These are phyloP conservation scores for Chlorella sp. DNA, from an alignment of 139 green algal genomes.

Conservation along the genomic window DNA sequence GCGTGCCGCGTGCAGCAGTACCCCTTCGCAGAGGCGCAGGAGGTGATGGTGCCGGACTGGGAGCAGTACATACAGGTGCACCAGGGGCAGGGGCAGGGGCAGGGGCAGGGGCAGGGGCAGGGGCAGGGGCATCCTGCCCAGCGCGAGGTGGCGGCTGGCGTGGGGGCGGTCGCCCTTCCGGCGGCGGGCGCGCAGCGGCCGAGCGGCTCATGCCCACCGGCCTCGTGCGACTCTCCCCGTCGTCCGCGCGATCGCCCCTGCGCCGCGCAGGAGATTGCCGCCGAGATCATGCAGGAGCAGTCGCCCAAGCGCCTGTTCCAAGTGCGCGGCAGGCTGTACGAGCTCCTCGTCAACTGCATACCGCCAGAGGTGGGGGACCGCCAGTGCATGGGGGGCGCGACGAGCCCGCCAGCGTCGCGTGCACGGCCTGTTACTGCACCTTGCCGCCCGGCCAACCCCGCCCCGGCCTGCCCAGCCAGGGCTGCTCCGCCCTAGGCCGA, in stretches of 20 bases:
- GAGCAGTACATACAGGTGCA: constrained; percentile 88
- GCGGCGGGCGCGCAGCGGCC: no score
- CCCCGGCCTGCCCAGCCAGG: no score
- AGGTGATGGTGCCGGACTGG: constrained; percentile 83
- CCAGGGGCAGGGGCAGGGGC: not conserved
- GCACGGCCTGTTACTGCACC: no score
- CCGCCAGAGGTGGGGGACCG: constrained; percentile 75
- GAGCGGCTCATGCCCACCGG: no score
- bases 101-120: not conserved
- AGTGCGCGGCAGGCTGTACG: constrained; percentile 93
- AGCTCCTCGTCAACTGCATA: constrained; percentile 97
- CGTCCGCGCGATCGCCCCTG: no score
- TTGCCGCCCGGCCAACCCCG: no score
- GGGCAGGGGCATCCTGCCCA: no score
- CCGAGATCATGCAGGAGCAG: constrained; percentile 91
- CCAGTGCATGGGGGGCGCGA: not conserved
- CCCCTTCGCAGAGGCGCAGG: constrained; percentile 65
- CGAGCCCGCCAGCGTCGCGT: no score
- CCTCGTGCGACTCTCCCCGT: no score
- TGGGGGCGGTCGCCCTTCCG: no score
- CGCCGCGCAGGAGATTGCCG: constrained; percentile 76
- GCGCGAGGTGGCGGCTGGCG: no score
- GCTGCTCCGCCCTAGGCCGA: no score
- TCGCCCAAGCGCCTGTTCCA: constrained; percentile 80
- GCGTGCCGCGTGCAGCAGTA: constrained; percentile 65